Percentiles rank a stretch among this genome's conserved stretches.
Evolutionary conservation across 2,329 filamentous ascomycete species (phyloP).

Genomic region (Microsporum audouinii): DNA sequence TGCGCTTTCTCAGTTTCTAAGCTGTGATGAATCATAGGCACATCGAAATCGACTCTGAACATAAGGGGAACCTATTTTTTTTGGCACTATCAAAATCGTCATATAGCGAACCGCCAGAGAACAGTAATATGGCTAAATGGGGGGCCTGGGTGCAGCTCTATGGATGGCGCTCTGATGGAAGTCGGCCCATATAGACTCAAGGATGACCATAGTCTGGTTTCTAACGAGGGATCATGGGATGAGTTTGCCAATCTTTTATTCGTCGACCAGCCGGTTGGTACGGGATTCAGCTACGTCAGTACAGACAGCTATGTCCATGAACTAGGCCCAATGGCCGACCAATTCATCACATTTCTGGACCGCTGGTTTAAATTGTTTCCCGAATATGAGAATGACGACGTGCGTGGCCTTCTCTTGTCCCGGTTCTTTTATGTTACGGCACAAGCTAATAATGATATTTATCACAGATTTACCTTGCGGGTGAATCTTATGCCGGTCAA

Average conservation of each 20-base stretch:
- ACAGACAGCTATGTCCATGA: slow-evolving; percentile 78
- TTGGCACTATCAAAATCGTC: slow-evolving; percentile 93
- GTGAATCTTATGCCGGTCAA: slow-evolving; percentile 93
- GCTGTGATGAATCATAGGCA: slow-evolving; percentile 46
- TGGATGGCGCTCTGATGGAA: slow-evolving; percentile 95
- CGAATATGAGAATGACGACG: slow-evolving; percentile 82
- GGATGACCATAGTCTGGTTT: slow-evolving; percentile 56
- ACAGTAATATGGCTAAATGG: slow-evolving; percentile 97
- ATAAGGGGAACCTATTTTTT: slow-evolving; percentile 93
- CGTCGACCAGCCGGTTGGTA: slow-evolving; percentile 93
- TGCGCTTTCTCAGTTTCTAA: not conserved
- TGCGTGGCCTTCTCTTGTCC: slow-evolving; percentile 29
- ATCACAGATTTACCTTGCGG: slow-evolving; percentile 76
- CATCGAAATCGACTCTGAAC: slow-evolving; percentile 73
- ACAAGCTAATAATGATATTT: not conserved
- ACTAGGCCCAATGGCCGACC: slow-evolving; percentile 74
- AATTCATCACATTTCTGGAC: slow-evolving; percentile 80
- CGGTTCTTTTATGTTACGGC: not conserved
- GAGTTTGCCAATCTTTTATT: slow-evolving; percentile 96
- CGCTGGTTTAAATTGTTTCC: slow-evolving; percentile 88
- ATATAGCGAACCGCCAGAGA: slow-evolving; percentile 82
- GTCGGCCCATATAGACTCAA: slow-evolving; percentile 84
- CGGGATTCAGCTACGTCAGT: slow-evolving; percentile 90
- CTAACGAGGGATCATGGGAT: slow-evolving; percentile 95
- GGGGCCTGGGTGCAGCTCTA: slow-evolving; percentile 90